Evolutionary conservation across 148 eudicot genomes (phyloP).

Genomic region (Bassia scoparia): DNA sequence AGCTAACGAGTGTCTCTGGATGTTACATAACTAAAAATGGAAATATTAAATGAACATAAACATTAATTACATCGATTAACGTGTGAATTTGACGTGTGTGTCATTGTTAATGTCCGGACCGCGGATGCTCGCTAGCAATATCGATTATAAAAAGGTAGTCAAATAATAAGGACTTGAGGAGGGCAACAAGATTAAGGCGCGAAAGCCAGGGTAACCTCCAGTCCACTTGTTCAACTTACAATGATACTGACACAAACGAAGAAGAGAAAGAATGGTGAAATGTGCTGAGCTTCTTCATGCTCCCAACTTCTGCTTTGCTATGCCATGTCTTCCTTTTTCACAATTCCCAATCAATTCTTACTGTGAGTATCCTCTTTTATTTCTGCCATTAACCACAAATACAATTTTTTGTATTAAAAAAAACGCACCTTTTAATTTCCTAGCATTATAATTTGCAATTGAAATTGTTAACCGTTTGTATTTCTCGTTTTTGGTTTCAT

Average conservation of each 20-base stretch:
- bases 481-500: background rate
- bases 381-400: too few species aligned
- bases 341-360: background rate
- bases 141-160: too few species aligned
- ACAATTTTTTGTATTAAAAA: too few species aligned
- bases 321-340: background rate
- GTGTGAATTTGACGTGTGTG: too few species aligned
- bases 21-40: too few species aligned
- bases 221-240: background rate
- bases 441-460: background rate
- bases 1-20: too few species aligned
- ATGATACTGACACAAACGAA: background rate
- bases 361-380: background rate
- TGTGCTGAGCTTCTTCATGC: background rate
- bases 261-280: background rate
- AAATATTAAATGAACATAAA: too few species aligned
- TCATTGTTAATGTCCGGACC: too few species aligned
- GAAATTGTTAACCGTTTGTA: background rate
- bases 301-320: conserved; percentile 3
- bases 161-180: too few species aligned
- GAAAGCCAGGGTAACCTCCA: conserved; percentile 14
- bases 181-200: conserved; percentile 16
- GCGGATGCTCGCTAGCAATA: too few species aligned
- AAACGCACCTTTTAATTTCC: too few species aligned
- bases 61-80: too few species aligned